These are phyloP conservation scores for Trichophyton schoenleinii DNA, from an alignment of 2,329 filamentous ascomycete species.

Conservation along the genomic window DNA sequence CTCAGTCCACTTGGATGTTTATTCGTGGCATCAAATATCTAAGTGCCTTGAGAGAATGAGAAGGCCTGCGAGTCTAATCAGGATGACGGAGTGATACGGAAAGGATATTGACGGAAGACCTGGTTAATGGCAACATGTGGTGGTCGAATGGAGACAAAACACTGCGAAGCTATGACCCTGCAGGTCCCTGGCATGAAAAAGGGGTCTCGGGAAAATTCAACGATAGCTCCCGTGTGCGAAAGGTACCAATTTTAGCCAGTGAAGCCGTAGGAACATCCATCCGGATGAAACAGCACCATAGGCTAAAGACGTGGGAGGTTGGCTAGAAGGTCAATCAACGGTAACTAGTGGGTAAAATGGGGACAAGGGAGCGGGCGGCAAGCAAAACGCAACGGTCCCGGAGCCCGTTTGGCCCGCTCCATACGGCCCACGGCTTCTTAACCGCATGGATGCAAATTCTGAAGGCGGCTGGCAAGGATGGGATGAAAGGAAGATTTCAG, in stretches of 20 bases:
- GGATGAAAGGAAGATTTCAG: background rate
- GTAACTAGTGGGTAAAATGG: background rate
- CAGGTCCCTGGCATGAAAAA: background rate
- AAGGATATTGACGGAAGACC: no score
- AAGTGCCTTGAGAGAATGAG: no score
- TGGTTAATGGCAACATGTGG: no score
- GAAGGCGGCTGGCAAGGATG: background rate
- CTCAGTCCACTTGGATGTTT: no score
- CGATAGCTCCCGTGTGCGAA: background rate
- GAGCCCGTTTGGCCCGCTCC: background rate
- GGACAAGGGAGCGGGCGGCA: background rate
- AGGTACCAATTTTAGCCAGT: background rate
- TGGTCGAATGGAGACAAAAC: no score
- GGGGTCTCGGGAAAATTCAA: background rate
- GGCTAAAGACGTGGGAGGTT: no score
- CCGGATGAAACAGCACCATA: background rate
- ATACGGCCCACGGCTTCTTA: background rate
- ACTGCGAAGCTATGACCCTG: no score
- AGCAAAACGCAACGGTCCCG: background rate
- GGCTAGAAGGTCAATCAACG: background rate
- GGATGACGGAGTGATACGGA: no score
- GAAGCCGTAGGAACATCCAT: background rate
- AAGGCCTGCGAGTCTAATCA: no score
- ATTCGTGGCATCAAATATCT: no score
- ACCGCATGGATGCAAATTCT: background rate